Base-by-base conservation (phyloP, 176 grass and related monocot species). In the Oryza meyeriana region DNA sequence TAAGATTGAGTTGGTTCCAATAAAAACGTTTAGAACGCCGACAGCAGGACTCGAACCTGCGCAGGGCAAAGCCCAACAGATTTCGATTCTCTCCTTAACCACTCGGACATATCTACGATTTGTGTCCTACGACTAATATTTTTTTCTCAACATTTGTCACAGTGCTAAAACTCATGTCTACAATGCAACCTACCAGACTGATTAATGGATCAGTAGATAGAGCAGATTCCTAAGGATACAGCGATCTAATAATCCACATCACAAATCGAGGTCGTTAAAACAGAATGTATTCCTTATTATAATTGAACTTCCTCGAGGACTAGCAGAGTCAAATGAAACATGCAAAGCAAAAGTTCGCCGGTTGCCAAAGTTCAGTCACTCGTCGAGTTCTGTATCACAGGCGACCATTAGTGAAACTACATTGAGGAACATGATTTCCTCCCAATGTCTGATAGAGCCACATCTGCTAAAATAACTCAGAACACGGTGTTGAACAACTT, bases 61-160 rank as follows among this genome's bases (percentile, higher is more conserved):
- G 92, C 90, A 87, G 92, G 92, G 90, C 90, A 65, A 31, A 93
- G 86, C 92, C 95, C 92, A 94, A 93, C 90, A 98, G 86, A 93
- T 98, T 98, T 98, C 95, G 92, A 98, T 90, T 93, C 90, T 98
- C 92, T 95, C 95, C 95, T 93, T 98, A 90, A 95, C 93, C 93
- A 92, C 93, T 92, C 90, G 93, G 90, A 95, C 85, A 95, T 94
- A 92, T 95, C 90, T 87, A 92, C 86, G 0, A 59, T 59, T 10
- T 55, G 18, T 55, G 18, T 58, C 0, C 2, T 4, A 4, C 0
- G 0, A 3, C 5, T 1, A 0, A n/a, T n/a, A n/a, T n/a, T n/a
- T n/a, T n/a, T 41, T 12, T 41, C 39, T 1, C 17, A 17, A 13
- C 45, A 48, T 47, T 52, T n/a, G n/a, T n/a, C n/a, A n/a, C n/a